phyloP scores from a whole-genome alignment of 2,329 filamentous ascomycete species.

The Calonectria hongkongensis region DNA sequence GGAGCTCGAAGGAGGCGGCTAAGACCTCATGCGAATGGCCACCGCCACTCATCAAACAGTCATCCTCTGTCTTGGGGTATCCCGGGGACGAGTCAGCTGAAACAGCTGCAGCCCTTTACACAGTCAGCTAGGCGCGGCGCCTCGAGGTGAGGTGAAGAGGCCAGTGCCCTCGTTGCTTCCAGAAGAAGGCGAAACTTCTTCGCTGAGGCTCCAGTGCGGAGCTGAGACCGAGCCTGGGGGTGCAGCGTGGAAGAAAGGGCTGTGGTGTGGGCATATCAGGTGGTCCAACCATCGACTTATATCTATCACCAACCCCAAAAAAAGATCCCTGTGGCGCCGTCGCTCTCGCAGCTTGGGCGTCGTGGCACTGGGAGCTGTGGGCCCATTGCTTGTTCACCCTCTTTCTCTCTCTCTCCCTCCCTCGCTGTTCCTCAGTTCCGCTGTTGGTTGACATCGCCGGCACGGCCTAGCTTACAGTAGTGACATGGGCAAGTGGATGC shows the following conservation, averaged over 20 bases:
- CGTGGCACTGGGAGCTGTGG: constrained; percentile 23
- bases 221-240: constrained; percentile 8
- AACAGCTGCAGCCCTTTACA: constrained; percentile 19
- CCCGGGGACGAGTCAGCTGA: constrained; percentile 20
- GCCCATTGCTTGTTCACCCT: neutral
- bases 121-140: constrained; percentile 15
- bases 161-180: constrained; percentile 27
- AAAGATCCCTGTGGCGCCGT: constrained; percentile 12
- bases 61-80: constrained; percentile 16
- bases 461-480: neutral
- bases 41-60: neutral
- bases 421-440: neutral
- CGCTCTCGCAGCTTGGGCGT: constrained; percentile 2
- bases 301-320: constrained; percentile 15
- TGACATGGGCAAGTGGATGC: constrained; percentile 31
- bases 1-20: neutral
- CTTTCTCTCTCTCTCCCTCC: neutral
- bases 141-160: constrained; percentile 16
- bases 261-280: constrained; percentile 22
- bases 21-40: constrained; percentile 4
- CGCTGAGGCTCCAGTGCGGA: constrained; percentile 11
- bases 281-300: constrained; percentile 23
- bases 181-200: constrained; percentile 39
- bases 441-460: neutral
- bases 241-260: neutral